Evolutionary conservation across 345 rosid genomes (phyloP).

Genomic region (Stellera chamaejasme): DNA sequence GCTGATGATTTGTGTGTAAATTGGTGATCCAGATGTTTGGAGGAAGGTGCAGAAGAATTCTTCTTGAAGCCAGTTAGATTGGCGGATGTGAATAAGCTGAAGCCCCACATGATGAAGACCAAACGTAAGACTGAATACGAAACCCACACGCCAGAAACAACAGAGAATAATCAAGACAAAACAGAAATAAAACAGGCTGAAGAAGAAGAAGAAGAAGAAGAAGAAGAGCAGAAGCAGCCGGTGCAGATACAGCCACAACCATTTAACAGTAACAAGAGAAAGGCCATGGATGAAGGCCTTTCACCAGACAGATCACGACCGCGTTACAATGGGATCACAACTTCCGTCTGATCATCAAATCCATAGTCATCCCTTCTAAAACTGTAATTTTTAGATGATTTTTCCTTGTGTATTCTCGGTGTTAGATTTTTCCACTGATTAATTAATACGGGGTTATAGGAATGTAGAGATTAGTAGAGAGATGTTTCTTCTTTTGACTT

Average conservation of each 20-base stretch:
- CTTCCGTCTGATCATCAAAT: slow-evolving; percentile 18
- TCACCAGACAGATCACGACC: slow-evolving; percentile 47
- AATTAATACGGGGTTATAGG: too few species aligned
- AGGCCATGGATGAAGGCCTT: slow-evolving; percentile 44
- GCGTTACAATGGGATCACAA: slow-evolving; percentile 33
- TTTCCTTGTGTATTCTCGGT: too few species aligned
- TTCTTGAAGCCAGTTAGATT: slow-evolving; percentile 53
- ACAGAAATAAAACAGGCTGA: slow-evolving; percentile 10
- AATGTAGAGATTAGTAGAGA: too few species aligned
- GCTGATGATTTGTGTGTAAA: neutral
- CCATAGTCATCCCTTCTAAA: neutral
- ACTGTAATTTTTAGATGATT: slow-evolving; percentile 11
- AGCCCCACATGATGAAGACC: slow-evolving; percentile 44
- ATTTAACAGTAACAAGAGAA: slow-evolving; percentile 40
- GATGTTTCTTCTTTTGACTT: too few species aligned
- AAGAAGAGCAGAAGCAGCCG: slow-evolving; percentile 1
- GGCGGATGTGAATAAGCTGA: slow-evolving; percentile 50
- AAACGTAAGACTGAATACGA: slow-evolving; percentile 22
- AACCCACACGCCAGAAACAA: slow-evolving; percentile 11
- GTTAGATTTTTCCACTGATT: too few species aligned
- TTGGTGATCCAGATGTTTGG: slow-evolving; percentile 43
- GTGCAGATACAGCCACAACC: slow-evolving; percentile 8
- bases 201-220: too few species aligned
- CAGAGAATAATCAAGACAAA: slow-evolving; percentile 14
- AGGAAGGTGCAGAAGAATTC: slow-evolving; percentile 74